Conservation (phyloP, 2,329 filamentous ascomycete genomes). For the Fusarium haematococcum region DNA sequence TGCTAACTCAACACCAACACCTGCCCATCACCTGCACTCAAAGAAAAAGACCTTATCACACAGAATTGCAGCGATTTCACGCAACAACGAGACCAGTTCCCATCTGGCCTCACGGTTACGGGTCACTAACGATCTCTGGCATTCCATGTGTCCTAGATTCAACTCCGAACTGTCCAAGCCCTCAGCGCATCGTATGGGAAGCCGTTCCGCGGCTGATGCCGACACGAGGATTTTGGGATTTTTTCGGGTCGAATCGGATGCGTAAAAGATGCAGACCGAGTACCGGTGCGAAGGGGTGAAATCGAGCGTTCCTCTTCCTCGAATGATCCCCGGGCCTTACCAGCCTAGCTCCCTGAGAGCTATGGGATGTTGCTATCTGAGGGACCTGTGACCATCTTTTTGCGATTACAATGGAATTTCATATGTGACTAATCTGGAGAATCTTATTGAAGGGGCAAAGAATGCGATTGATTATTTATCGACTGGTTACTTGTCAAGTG, state of each 20-base stretch:
- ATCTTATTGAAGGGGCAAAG: neutral
- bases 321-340: neutral
- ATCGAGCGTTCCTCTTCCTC: neutral
- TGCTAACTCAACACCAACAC: constrained; percentile 1
- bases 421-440: neutral
- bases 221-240: neutral
- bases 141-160: neutral
- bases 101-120: constrained; percentile 7
- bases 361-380: neutral
- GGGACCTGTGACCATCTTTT: neutral
- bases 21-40: neutral
- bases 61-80: neutral
- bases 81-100: neutral
- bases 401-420: neutral
- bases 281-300: neutral
- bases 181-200: neutral
- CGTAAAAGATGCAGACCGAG: neutral
- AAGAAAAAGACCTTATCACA: neutral
- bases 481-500: neutral
- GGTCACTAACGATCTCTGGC: neutral
- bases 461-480: neutral
- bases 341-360: neutral
- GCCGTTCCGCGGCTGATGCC: neutral
- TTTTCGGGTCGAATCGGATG: neutral
- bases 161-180: neutral